phyloP scores from a whole-genome alignment of 2,329 filamentous ascomycete genomes.

The Sclerotinia minor region DNA sequence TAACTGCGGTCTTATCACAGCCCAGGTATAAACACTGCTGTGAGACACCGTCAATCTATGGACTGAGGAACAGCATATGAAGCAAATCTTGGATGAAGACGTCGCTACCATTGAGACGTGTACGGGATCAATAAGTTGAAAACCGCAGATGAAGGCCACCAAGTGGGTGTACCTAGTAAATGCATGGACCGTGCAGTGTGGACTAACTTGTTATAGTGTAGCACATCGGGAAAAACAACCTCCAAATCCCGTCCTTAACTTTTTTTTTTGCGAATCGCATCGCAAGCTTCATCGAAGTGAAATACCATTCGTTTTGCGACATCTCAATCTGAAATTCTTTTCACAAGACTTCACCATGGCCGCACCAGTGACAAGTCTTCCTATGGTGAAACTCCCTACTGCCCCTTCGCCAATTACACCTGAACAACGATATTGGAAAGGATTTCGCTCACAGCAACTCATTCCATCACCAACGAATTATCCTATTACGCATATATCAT shows the following conservation, averaged over 20 bases:
- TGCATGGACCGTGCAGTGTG: neutral
- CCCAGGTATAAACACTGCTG: too few relatives aligned
- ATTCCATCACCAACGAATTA: constrained; percentile 76
- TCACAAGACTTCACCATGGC: constrained; percentile 35
- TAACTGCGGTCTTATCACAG: neutral
- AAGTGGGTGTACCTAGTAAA: neutral
- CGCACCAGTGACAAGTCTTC: constrained; percentile 39
- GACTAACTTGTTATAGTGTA: constrained; percentile 17
- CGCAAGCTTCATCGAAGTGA: constrained; percentile 12
- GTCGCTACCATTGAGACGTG: neutral
- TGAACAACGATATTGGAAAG: constrained; percentile 95
- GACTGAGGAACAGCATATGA: neutral
- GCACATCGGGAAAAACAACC: constrained; percentile 10
- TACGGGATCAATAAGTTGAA: neutral
- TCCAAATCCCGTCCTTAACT: constrained; percentile 2
- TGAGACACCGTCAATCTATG: neutral
- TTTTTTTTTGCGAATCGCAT: constrained; percentile 24
- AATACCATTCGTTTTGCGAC: constrained; percentile 11
- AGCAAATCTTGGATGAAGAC: neutral
- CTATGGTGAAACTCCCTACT: constrained; percentile 71
- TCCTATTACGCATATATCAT: constrained; percentile 86
- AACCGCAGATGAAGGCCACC: neutral
- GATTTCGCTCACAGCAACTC: constrained; percentile 87
- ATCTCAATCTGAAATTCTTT: constrained; percentile 21
- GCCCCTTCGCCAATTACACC: constrained; percentile 81